Percentiles rank a stretch among this genome's conserved stretches.
phyloP scores from a whole-genome alignment of 768 basidiomycete genomes.

The Rhodotorula graminis region DNA sequence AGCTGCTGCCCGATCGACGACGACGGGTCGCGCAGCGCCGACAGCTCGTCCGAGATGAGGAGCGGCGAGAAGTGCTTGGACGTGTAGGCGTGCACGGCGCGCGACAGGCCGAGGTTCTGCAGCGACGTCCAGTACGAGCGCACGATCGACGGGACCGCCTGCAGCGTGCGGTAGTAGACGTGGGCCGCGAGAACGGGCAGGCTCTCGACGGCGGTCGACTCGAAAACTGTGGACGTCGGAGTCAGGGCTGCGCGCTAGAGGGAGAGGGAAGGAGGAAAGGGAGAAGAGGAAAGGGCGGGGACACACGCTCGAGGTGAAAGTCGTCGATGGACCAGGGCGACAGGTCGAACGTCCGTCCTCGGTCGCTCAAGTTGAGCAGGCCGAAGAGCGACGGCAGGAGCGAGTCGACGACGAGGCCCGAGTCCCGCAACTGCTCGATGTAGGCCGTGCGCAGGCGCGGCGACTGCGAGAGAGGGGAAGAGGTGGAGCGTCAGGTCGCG shows the following conservation, averaged over 20 bases:
- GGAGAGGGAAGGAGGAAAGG: no score
- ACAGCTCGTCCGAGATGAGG: conserved; percentile 76
- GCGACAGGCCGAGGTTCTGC: conserved; percentile 82
- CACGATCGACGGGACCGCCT: conserved; percentile 76
- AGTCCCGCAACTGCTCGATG: conserved; percentile 73
- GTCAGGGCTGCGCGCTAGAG: background rate
- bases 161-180: conserved; percentile 78
- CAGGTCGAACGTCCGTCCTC: conserved; percentile 71
- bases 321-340: conserved; percentile 80
- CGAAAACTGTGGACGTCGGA: conserved; percentile 7
- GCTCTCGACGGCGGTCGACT: conserved; percentile 60
- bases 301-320: conserved; percentile 67
- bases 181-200: conserved; percentile 72
- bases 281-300: no score
- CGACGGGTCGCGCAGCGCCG: conserved; percentile 54
- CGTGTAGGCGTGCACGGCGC: conserved; percentile 70
- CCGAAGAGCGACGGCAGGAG: conserved; percentile 71
- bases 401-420: conserved; percentile 58
- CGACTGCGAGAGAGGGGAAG: conserved; percentile 55
- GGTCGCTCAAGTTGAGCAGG: conserved; percentile 61
- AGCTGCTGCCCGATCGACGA: conserved; percentile 47
- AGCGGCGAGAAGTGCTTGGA: conserved; percentile 81
- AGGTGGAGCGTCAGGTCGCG: no score
- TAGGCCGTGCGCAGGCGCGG: conserved; percentile 79
- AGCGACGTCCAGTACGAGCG: conserved; percentile 78